Base-by-base conservation (phyloP, 169 alveolate genomes). In the Plasmodium sp. region DNA sequence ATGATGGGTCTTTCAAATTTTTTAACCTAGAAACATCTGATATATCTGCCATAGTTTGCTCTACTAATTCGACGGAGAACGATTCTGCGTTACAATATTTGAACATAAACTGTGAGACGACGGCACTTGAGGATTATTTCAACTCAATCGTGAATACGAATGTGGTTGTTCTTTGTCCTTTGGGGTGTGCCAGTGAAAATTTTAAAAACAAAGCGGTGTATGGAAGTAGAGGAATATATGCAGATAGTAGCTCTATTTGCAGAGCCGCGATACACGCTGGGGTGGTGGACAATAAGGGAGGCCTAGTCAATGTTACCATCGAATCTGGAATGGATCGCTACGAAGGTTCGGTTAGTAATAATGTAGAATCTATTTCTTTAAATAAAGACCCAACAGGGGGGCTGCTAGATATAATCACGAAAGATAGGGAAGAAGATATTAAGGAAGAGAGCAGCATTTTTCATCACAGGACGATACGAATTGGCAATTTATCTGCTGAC, bases 191-290 rank as follows among this genome's bases (percentile, higher is more conserved):
- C 16, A 94, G 95, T 45, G 94, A 93, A 54, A 83, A 85, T 72
- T 90, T 80, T 81, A 34, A 81, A 45, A 62, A 83, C 16, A 41
- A 85, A 62, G 74, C 94, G 7, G 97, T 97, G 22, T 98, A 96
- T 81, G 99, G 99, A 22, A 96, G 97, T 22, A 96, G 90, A 34
- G 98, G 98, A 31, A 86, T 97, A 16, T 98, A 97, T 85, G 92
- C 98, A 48, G 99, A 97, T 73, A 93, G 92, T 48, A 97, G 98
- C 94, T 96, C 99, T 27, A 97, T 98, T 39, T 98, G 99, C 73
- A 95, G 95, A 77, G 99, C 99, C 6, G 99, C 98, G 22, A 95
- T 98, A n/a, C 99, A 98, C 79, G 95, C 98, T 2, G 99, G 98
- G 36, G 97, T 97, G 39, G 96, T 97, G 75, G 93, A 95, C 45